Base-by-base conservation (phyloP, 108 stramenopile species). In the Cyclotella sp. region DNA sequence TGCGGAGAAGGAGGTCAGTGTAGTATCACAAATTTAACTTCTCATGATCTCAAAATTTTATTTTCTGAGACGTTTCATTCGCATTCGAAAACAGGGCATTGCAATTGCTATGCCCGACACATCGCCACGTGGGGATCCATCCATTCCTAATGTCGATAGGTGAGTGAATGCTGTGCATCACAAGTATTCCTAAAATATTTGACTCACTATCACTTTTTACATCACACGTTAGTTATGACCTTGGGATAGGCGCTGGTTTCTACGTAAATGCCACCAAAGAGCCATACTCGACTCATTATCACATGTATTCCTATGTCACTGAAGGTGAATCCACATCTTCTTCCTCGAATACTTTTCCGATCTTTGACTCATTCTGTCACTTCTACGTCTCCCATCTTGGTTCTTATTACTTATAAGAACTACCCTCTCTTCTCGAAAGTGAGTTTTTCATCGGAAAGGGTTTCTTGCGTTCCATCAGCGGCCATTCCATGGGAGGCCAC, bases 91-190 rank as follows among this genome's bases (percentile, higher is more conserved):
- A 41, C 22, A 65, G 64, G 90, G 93, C 24, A 80, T 99, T 45
- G 97, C 96, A 40, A 79, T 99, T 18, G 95, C 98, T 58, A 86
- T 95, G 76, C 98, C 98, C 12, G 99, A 98, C 78, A 99, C 99
- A 10, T 92, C 91, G 65, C 98, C 98, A 8, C 91, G 99, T 40
- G 97, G 95, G 3, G 92, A 92, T 12, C 88, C 79, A 10, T 54
- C 77, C 49, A 86, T 95, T 29, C 88, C 92, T 3, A 89, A 89
- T 68, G 95, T 87, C 12, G 93, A 90, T 86, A 84, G 60, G 73
- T 73, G 46, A 62, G 72, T 39, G 14, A 45, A 10, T 22, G 10
- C 22, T 47, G 18, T 10, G 1, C 7, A 9, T 45, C 45, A 65
- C 10, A 19, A 30, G 7, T 49, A 39, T 22, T n/a, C 22, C 46